phyloP scores from a whole-genome alignment of 371 early-diverging fungal species.

The Mycotypha africana region DNA sequence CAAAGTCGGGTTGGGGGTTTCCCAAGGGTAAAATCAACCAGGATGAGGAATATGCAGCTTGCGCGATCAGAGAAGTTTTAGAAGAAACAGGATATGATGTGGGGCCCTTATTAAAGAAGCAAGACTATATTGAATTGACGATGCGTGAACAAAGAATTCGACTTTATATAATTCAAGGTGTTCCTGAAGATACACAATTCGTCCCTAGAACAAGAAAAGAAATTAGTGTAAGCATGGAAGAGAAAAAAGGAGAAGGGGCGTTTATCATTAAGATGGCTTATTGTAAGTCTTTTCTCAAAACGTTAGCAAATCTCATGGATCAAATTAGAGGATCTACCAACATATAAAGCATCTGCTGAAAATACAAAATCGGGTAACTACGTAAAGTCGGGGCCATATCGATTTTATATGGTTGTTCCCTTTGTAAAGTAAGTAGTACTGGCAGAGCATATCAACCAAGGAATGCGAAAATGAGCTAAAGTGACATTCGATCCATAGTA shows the following conservation, averaged over 20 bases:
- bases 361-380: constrained; percentile 15
- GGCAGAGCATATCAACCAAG: too few species aligned
- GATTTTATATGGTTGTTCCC: constrained; percentile 65
- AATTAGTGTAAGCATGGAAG: constrained; percentile 68
- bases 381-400: constrained; percentile 23
- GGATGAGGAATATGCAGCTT: constrained; percentile 85
- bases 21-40: constrained; percentile 99
- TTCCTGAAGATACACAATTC: constrained; percentile 84
- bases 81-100: constrained; percentile 99
- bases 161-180: constrained; percentile 88
- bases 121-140: constrained; percentile 76
- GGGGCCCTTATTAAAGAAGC: constrained; percentile 61
- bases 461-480: background rate
- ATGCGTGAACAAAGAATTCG: constrained; percentile 87
- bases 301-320: constrained; percentile 47
- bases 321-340: constrained; percentile 41
- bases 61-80: constrained; percentile 93
- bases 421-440: constrained; percentile 56
- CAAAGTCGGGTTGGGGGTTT: constrained; percentile 91
- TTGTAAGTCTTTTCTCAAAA: too few species aligned
- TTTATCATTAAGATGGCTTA: too few species aligned
- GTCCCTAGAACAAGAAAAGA: constrained; percentile 93
- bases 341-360: constrained; percentile 23
- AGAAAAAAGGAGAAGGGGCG: too few species aligned
- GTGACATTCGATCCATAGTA: constrained; percentile 3